Base-by-base conservation (phyloP, 2,329 filamentous ascomycete genomes). In the Macrophomina pseudophaseolina region DNA sequence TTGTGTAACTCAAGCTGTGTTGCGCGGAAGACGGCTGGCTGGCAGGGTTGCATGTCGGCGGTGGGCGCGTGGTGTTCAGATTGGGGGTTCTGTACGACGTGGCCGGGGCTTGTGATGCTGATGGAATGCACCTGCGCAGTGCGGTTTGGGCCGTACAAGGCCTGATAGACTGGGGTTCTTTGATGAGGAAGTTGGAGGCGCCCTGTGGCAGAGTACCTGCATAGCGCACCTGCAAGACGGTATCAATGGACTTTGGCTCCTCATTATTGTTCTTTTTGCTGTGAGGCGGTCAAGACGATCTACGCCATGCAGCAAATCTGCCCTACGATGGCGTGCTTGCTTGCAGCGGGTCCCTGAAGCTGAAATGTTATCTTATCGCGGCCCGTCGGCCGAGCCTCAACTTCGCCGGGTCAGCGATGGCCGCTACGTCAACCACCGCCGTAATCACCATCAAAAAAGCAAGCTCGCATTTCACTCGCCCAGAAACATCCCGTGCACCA, bases 241-340 rank as follows among this genome's bases (percentile, higher is more conserved):
- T 46, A 59, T 38, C 42, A 46, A 59, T 46, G 35, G 56, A 11
- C 42, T 2, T 44, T 44, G 1, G 48, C 32, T 11, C 38, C 32
- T 38, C 23, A 32, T 42, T 33, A 32, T n/a, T 42, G 6, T 23
- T 18, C 12, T 42, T 53, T 32, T 52, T 44, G 42, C 12, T 38
- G 35, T 23, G n/a, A 48, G 35, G 60, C 48, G 59, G 59, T 52
- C 40, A 28, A 18, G 23, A n/a, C 14, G 60, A 52, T 53, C 60
- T 53, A 42, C 60, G 48, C 32, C 60, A 64, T 64, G 44, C 60
- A 64, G 46, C 60, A 42, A 64, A 42, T 53, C 48, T 53, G 60
- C 60, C 60, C 58, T 62, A 62, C 58, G 44, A 62, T 62, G 58
- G 58, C 58, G 58, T 62, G 58, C 58, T 42, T 46, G 32, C 30